Evolutionary conservation across 768 basidiomycete species (phyloP), one percentile per base, ranked within the genome.

Genomic region (Lyophyllum semitale): DNA sequence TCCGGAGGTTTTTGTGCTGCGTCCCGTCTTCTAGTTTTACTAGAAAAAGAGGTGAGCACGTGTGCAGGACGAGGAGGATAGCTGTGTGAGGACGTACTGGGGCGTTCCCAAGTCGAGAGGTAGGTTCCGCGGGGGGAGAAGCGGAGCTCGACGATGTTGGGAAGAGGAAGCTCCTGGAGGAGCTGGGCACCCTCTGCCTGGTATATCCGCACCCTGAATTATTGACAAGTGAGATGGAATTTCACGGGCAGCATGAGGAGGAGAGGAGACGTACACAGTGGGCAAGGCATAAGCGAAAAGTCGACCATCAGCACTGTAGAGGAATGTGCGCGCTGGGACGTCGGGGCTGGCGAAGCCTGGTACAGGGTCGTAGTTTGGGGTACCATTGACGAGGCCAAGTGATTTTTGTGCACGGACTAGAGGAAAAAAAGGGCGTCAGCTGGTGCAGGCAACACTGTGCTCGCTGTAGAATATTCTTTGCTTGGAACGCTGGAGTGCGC

Each of bases 111-210:
- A 44, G 93, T 95, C 50, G 93, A 95, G 40, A 99, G 67, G 71
- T 93, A 98, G 0, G 91, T 93, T 35, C 93, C 95, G 57, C 90
- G 84, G 9, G 97, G 95, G 6, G 96, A 98, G 73, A 99, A 97
- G 64, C 82, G 82, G 63, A 98, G 69, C 66, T 98, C 97, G 49
- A 94, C 68, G 58, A 90, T 81, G 63, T 88, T 90, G 63, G 88
- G 80, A 48, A 91, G 75, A 42, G 80, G 71, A 57, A 96, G 83
- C 66, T 93, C 89, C 61, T 84, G 84, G 56, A 95, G 77, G 54
- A 93, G 78, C 68, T 84, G 78, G 55, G 84, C 84, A 67, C 82
- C 81, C 73, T 88, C 82, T 62, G 89, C 86, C 71, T 91, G 82
- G 72, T 83, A 83, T 68, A 95, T 83, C 71, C 84, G 82, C 65